phyloP scores from a whole-genome alignment of 2,329 filamentous ascomycete species.

The Aspergillus unguis region DNA sequence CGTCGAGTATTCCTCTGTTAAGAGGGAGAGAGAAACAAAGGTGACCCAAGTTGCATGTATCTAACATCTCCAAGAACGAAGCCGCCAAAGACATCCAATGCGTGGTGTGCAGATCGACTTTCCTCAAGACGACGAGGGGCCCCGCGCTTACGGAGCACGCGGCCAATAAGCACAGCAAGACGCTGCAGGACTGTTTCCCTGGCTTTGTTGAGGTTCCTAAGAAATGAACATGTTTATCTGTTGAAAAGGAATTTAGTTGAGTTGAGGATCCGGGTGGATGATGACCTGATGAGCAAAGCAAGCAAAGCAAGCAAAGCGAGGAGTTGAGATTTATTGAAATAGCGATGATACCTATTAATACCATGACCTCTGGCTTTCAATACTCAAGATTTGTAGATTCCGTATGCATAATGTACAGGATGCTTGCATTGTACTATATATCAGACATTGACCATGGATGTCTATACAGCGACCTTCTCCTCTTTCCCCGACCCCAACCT shows the following conservation, averaged over 20 bases:
- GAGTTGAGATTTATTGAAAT: no score
- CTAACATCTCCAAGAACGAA: constrained; percentile 54
- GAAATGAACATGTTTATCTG: constrained; percentile 3
- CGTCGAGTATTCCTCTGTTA: not conserved
- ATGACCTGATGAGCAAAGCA: no score
- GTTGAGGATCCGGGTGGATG: no score
- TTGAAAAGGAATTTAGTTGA: no score
- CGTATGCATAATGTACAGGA: no score
- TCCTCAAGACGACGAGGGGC: constrained; percentile 72
- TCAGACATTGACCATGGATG: not conserved
- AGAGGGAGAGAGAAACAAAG: not conserved
- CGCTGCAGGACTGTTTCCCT: constrained; percentile 68
- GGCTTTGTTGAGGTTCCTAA: constrained; percentile 13
- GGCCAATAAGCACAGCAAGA: constrained; percentile 72
- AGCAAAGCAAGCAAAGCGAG: no score
- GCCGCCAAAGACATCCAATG: constrained; percentile 75
- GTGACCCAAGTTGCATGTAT: not conserved
- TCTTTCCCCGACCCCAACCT: constrained; percentile 19
- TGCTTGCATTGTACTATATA: not conserved
- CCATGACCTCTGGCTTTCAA: no score
- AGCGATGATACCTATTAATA: no score
- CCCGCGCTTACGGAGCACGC: constrained; percentile 71
- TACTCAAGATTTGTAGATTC: no score
- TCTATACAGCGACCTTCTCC: not conserved
- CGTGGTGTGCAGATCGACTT: constrained; percentile 71